A percentile compares a stretch with the other conserved stretches of the same genome.
These are phyloP conservation scores for Inga laurina DNA, from an alignment of 306 rosid species.

Conservation along the genomic window DNA sequence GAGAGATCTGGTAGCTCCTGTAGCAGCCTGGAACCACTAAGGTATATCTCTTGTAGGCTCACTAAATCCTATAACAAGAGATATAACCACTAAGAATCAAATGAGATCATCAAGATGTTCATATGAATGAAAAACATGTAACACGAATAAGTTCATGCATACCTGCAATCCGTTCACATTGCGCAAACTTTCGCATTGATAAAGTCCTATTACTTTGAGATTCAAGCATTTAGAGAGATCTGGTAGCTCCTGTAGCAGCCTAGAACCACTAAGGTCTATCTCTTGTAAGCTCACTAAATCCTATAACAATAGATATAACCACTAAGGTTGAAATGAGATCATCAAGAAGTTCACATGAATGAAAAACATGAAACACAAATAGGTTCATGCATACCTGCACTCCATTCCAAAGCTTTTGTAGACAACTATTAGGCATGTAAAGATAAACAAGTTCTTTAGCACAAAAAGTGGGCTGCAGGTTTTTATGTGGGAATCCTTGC, in stretches of 20 bases:
- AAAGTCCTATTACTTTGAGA: no score
- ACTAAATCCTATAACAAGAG: neutral
- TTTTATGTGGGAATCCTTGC: neutral
- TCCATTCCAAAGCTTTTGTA: conserved; percentile 5
- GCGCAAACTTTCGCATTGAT: no score
- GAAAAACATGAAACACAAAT: no score
- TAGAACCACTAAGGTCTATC: no score
- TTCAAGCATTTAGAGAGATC: no score
- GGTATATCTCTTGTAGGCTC: neutral
- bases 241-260: no score
- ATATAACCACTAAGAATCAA: no score
- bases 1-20: conserved; percentile 35
- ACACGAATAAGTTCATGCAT: neutral
- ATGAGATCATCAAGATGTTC: neutral
- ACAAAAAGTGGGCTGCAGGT: neutral
- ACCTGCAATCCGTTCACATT: no score
- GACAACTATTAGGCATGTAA: neutral
- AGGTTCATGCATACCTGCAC: neutral
- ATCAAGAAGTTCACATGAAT: no score
- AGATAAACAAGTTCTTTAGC: neutral
- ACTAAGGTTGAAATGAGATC: no score
- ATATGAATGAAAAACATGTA: neutral
- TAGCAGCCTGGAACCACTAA: neutral
- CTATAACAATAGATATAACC: no score
- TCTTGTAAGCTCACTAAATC: no score